Evolutionary conservation across 2,329 filamentous ascomycete species (phyloP).

Genomic region (Cryphonectria parasitica): DNA sequence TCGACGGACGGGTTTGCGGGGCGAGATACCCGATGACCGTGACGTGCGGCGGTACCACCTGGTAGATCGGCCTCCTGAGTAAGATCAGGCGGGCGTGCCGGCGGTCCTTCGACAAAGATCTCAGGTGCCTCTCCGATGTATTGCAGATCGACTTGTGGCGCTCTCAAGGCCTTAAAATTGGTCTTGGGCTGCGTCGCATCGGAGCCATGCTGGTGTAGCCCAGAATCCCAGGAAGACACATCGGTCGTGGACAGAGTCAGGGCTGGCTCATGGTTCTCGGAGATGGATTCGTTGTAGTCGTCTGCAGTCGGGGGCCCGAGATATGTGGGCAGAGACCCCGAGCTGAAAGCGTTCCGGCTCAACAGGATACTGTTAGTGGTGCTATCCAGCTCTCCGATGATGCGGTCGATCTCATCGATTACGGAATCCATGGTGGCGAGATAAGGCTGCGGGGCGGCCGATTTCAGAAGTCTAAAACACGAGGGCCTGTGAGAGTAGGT

Average conservation of each 20-base stretch:
- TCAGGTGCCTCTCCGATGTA: background rate
- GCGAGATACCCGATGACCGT: background rate
- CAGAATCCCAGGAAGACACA: background rate
- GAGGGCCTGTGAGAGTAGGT: background rate
- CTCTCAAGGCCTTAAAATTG: background rate
- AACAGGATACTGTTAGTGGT: background rate
- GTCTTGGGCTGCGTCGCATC: background rate
- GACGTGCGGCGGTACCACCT: background rate
- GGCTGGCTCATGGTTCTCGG: background rate
- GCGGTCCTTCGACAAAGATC: slow-evolving; percentile 3
- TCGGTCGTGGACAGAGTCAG: background rate
- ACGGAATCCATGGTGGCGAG: background rate
- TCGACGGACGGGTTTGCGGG: background rate
- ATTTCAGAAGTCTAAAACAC: background rate
- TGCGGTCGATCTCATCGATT: background rate
- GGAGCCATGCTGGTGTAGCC: background rate
- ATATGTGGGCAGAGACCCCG: background rate
- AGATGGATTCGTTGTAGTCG: background rate
- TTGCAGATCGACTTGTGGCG: background rate
- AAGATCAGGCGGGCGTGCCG: slow-evolving; percentile 9
- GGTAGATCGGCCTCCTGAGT: slow-evolving; percentile 11
- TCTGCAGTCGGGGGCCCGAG: background rate
- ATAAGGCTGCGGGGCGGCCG: background rate
- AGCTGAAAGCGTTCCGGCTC: background rate
- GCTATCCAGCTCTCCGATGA: background rate